Evolutionary conservation across 2,329 filamentous ascomycete genomes (phyloP), one percentile per base, ranked within the genome.

Genomic region (Aspergillaceae sp.): DNA sequence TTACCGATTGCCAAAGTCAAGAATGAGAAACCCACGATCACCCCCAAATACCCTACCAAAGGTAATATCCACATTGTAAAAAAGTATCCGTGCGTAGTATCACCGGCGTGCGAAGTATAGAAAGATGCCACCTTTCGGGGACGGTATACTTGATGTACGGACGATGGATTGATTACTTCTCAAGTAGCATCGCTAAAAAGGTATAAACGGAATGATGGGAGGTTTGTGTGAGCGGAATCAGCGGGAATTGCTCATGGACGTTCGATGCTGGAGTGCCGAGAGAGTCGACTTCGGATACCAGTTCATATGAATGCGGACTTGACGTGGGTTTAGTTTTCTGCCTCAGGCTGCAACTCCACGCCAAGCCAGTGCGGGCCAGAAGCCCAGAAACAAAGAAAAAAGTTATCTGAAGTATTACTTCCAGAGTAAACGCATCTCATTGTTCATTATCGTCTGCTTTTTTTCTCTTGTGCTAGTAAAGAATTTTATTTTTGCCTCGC

Each of bases 41-140:
- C 82, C 61, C 92, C 92, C 32, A 89, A 68, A 63, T 95, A 96
- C 60, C 92, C 92, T 60, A 98, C 74, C 38, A 97, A 73, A 59
- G 91, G 90, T 62, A 98, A 74, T 73, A 98, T 88, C 88, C 90
- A 97, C 92, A 97, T 96, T 54, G 53, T 79, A 45, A 35, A 38
- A 7, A 38, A 3, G 35, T 26, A 11, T 26, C 10, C 10, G 35
- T 26, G 11, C 35, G 7, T n/a, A 5, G 35, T 11, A 26, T 35
- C n/a, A 38, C 10, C 19, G 19, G 19, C 19, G 19, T 2, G 19
- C 8, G 19, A 40, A 40, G 28, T 40, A n/a, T n/a, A 26, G 41
- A 38, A 38, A 38, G 36, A 38, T 38, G 36, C 36, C 36, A 38
- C 36, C 36, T 38, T 38, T 38, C 27, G 26, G 7, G n/a, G 19